Base-by-base conservation (phyloP, 176 grass and related monocot species). In the Eremochloa ophiuroides region DNA sequence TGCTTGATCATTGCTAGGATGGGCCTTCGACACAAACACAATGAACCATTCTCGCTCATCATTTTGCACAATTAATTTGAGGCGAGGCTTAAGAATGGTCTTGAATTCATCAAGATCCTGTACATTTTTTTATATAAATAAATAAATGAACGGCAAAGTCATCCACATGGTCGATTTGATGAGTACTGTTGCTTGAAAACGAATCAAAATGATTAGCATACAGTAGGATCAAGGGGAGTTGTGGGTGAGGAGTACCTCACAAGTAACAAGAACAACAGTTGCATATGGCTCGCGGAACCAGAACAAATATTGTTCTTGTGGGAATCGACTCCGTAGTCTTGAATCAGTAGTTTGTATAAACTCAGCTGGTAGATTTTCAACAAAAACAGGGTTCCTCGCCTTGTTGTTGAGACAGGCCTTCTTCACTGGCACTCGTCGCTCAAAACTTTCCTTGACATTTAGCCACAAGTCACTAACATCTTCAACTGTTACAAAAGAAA, bases 51-150 rank as follows among this genome's bases (percentile, higher is more conserved):
- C 96, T 30, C 87, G 87, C 16, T 99, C 96, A 79, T 99, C 96
- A 84, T 99, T 99, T 95, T 99, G 96, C 55, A 94, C 90, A 74
- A 99, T 95, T 89, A 99, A 89, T 89, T 93, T 99, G 62, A 99
- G 87, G 65, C 96, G 84, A 58, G 96, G 93, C 63, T 95, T 99
- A 86, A 99, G 82, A 86, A 99, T 99, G 53, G 93, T 95, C 80
- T 93, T 99, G 84, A 95, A 99, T 69, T 95, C 90, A 82, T 99
- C 96, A 65, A 99, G 96, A 74, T 99, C 96, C 95, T 98, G 85
- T 16, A 80, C 44, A 77, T 60, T 79, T 82, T 41, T 38, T 50
- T 33, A 61, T 22, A 51, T 22, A 51, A 51, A 53, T 9, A 81
- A 70, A 77, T 22, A 41, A 79, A 74, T 16, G 14, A 70, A 61